These are phyloP conservation scores for Dalechampia spathulata DNA, from an alignment of 441 rosid species.

Conservation along the genomic window DNA sequence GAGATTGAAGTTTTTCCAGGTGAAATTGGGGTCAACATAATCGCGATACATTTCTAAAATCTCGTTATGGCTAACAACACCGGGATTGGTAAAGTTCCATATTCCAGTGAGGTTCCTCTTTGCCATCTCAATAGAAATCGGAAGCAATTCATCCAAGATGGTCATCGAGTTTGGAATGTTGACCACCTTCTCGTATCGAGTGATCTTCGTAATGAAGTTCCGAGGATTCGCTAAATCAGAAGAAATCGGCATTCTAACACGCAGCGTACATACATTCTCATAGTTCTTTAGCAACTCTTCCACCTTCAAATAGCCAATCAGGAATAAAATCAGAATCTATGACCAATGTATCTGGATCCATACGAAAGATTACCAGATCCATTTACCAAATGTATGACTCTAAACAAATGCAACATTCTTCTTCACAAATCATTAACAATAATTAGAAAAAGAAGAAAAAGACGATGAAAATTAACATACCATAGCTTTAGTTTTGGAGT, in stretches of 20 bases:
- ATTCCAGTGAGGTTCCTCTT: slow-evolving; percentile 90
- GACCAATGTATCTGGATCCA: slow-evolving; percentile 1
- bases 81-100: slow-evolving; percentile 86
- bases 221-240: slow-evolving; percentile 75
- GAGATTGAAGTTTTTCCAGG: slow-evolving; percentile 79
- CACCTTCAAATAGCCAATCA: no score
- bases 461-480: no score
- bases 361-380: background rate
- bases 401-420: no score
- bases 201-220: slow-evolving; percentile 82
- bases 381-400: no score
- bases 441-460: no score
- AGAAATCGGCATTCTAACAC: slow-evolving; percentile 89
- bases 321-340: no score
- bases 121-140: slow-evolving; percentile 86
- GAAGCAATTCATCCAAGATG: slow-evolving; percentile 78
- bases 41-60: slow-evolving; percentile 72
- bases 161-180: slow-evolving; percentile 94
- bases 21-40: slow-evolving; percentile 54
- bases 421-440: no score
- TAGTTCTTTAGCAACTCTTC: slow-evolving; percentile 81
- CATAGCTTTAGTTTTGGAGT: slow-evolving; percentile 94
- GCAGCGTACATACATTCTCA: slow-evolving; percentile 76
- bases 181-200: slow-evolving; percentile 79
- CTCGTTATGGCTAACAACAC: slow-evolving; percentile 87